Evolutionary conservation across 768 basidiomycete species (phyloP), one percentile per base, ranked within the genome.

Genomic region (Holtermanniella nyarrowii): DNA sequence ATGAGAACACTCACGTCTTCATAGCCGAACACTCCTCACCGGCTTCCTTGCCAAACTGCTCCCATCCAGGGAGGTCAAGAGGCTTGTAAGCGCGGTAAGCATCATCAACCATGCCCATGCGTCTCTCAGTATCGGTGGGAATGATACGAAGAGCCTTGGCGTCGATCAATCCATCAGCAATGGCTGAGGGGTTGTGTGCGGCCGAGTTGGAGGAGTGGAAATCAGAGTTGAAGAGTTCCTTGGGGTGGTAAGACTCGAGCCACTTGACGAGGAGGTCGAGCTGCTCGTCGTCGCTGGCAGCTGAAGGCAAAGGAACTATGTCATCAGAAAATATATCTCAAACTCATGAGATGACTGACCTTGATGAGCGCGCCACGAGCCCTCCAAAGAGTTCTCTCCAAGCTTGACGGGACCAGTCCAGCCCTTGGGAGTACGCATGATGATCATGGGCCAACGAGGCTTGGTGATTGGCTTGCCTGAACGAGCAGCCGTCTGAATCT

Each of bases 381-480:
- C 85, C 63, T 86, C 85, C 47, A 89, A 78, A 51, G 78, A 79
- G 54, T 85, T 79, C n/a, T 81, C 85, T 47, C 80, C 76, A 24
- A 85, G 66, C 20, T 72, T 57, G 57, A 81, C 81, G 1, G 86
- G 86, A 3, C 84, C 83, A 4, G 81, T 76, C 75, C 79, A 81
- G 22, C 87, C 80, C 72, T 93, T 93, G 10, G 88, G 87, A 1
- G 86, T 86, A 42, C 88, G 80, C 42, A 91, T 77, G 61, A 90
- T 79, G 56, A 95, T 74, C 66, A 90, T 78, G 3, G 89, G 89
- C 86, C 86, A 91, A 41, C 86, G 78, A n/a, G 89, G 89, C 74
- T 90, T 90, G 47, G 81, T 75, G 56, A 87, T 80, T 14, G 88
- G 82, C 2, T 82, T 78, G 1, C 85, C 85, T 11, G 73, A 75